These are phyloP conservation scores for Globisporangium mamillatum DNA, from an alignment of 352 stramenopile species.

Conservation along the genomic window DNA sequence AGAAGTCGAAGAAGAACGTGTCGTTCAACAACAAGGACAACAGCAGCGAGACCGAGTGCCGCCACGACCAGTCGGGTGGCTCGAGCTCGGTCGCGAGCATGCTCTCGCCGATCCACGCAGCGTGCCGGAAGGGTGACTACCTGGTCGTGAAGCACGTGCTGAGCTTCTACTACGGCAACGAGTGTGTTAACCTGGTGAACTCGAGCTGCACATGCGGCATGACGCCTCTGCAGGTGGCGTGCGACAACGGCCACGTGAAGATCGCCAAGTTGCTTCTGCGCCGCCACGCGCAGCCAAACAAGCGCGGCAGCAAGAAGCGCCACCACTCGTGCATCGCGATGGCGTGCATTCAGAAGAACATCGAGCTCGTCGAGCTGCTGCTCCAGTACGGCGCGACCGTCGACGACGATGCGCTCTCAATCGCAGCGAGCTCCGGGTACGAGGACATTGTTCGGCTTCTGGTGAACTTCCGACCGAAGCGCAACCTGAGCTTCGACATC, in stretches of 20 bases:
- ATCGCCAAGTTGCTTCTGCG: conserved; percentile 67
- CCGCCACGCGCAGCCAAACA: conserved; percentile 55
- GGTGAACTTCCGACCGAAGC: conserved; percentile 28
- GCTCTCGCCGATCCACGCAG: conserved; percentile 62
- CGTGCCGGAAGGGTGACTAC: conserved; percentile 55
- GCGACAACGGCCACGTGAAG: conserved; percentile 42
- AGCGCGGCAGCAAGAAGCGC: conserved; percentile 34
- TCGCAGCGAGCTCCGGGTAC: conserved; percentile 38
- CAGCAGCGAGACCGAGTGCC: conserved; percentile 19
- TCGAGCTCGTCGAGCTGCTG: conserved; percentile 52
- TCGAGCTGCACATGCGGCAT: conserved; percentile 62
- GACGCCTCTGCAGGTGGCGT: conserved; percentile 69
- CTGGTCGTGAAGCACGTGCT: conserved; percentile 69
- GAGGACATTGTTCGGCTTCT: conserved; percentile 38
- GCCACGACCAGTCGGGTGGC: conserved; percentile 21
- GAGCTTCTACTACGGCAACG: conserved; percentile 59
- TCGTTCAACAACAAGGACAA: conserved; percentile 44
- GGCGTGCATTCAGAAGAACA: conserved; percentile 38
- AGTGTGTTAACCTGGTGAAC: conserved; percentile 65
- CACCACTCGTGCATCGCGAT: conserved; percentile 52
- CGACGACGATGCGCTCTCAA: conserved; percentile 61
- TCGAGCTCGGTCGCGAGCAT: conserved; percentile 22
- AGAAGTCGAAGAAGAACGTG: conserved; percentile 58
- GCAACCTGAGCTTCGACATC: conserved; percentile 18
- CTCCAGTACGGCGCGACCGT: conserved; percentile 56